Evolutionary conservation across 352 stramenopile species (phyloP).

Genomic region (Pythium monospermum): DNA sequence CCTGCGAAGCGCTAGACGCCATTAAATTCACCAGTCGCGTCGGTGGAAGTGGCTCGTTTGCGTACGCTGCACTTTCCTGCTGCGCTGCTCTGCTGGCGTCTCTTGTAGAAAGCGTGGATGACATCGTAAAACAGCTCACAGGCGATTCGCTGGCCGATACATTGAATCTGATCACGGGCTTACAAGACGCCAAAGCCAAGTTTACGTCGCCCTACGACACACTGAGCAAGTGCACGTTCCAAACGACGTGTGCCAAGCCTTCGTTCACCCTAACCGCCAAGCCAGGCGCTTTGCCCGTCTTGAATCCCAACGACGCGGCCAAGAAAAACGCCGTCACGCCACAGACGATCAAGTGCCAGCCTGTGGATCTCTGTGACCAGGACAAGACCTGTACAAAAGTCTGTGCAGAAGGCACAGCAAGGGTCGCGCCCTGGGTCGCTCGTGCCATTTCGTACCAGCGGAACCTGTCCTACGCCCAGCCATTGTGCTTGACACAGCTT

Average conservation of each 20-base stretch:
- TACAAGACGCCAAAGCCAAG: slow-evolving; percentile 23
- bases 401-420: slow-evolving; percentile 34
- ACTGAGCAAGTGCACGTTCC: slow-evolving; percentile 38
- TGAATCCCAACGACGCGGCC: slow-evolving; percentile 24
- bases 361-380: slow-evolving; percentile 43
- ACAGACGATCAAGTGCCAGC: slow-evolving; percentile 46
- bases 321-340: slow-evolving; percentile 25
- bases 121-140: slow-evolving; percentile 34
- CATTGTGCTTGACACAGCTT: slow-evolving; percentile 45
- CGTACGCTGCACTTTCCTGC: slow-evolving; percentile 47
- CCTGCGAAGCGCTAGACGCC: slow-evolving; percentile 38
- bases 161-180: slow-evolving; percentile 43
- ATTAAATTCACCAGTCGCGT: slow-evolving; percentile 36
- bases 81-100: slow-evolving; percentile 33
- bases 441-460: slow-evolving; percentile 41
- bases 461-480: slow-evolving; percentile 30
- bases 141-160: slow-evolving; percentile 45
- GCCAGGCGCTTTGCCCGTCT: slow-evolving; percentile 8
- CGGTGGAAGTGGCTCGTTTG: slow-evolving; percentile 20
- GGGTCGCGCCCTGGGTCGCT: slow-evolving; percentile 27
- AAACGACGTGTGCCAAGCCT: slow-evolving; percentile 32
- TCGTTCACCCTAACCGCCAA: slow-evolving; percentile 27
- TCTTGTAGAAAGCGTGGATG: slow-evolving; percentile 45
- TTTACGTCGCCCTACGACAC: slow-evolving; percentile 39
- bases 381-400: slow-evolving; percentile 38